Evolutionary conservation across 108 stramenopile species (phyloP).

Genomic region (Pseudonitzschia pungens): DNA sequence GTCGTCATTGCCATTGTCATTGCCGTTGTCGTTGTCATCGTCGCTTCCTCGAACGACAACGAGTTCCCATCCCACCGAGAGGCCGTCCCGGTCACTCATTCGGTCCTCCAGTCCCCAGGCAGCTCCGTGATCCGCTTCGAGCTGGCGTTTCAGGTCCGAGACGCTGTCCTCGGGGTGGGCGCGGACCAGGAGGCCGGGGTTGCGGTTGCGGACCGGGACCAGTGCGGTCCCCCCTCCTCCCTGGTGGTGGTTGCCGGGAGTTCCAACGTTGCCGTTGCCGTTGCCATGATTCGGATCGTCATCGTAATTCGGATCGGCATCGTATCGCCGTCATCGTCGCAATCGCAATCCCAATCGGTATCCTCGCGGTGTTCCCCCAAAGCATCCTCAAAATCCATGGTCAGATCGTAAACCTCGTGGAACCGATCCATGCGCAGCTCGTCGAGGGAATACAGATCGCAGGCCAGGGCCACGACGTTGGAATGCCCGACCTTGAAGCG

Average conservation of each 20-base stretch:
- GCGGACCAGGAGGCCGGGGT: neutral
- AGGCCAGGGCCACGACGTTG: conserved; percentile 35
- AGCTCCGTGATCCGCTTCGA: conserved; percentile 16
- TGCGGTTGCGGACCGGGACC: neutral
- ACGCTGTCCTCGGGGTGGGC: conserved; percentile 39
- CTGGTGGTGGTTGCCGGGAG: neutral
- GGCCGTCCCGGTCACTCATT: neutral
- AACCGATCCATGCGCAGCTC: conserved; percentile 23
- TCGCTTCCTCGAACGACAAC: neutral
- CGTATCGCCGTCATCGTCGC: neutral
- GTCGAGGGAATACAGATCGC: conserved; percentile 36
- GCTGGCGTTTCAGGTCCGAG: conserved; percentile 32
- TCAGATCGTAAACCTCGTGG: conserved; percentile 31
- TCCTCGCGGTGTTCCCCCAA: neutral
- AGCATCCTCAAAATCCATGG: conserved; percentile 2
- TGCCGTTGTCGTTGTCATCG: neutral
- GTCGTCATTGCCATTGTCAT: neutral
- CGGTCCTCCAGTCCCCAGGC: conserved; percentile 24
- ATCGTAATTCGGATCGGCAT: neutral
- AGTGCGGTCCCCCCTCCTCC: too few relatives aligned
- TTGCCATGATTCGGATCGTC: too few relatives aligned
- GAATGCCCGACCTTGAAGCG: conserved; percentile 8
- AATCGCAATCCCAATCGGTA: neutral
- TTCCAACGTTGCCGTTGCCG: too few relatives aligned
- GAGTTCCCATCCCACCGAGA: conserved; percentile 3